Conservation (phyloP, 306 rosid species). For the Vigna hirtella region DNA sequence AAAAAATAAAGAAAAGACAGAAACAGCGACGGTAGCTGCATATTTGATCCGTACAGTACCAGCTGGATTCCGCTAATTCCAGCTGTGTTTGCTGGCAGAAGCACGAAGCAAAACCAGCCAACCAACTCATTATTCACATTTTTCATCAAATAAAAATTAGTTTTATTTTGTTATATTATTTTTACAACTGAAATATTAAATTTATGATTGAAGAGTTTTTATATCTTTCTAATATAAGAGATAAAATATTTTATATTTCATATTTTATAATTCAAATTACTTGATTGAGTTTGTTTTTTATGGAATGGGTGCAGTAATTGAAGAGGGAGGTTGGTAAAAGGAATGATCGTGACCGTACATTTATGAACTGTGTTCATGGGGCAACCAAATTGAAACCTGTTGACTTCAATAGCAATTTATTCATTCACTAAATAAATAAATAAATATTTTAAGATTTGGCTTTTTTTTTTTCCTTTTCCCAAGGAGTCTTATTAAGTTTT, state of each 20-base stretch:
- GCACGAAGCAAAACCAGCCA: conserved; percentile 1
- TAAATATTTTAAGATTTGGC: too few species aligned
- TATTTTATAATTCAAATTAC: too few species aligned
- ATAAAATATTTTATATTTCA: too few species aligned
- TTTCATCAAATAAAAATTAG: neutral
- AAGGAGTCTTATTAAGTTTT: neutral
- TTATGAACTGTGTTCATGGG: conserved; percentile 13
- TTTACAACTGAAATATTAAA: neutral
- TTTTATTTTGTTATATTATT: too few species aligned
- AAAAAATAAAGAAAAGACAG: conserved; percentile 6
- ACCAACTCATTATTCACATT: neutral
- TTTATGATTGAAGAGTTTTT: neutral
- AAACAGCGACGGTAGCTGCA: conserved; percentile 56
- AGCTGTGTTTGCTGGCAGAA: conserved; percentile 47
- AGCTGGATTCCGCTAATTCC: conserved; percentile 53
- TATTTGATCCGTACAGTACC: conserved; percentile 48
- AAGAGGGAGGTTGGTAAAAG: conserved; percentile 22
- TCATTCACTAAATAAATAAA: too few species aligned
- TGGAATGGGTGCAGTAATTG: neutral
- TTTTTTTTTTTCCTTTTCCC: neutral
- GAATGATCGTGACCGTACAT: conserved; percentile 45
- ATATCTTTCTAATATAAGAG: too few species aligned
- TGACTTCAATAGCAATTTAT: conserved; percentile 1
- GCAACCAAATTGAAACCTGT: neutral
- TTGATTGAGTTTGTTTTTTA: too few species aligned